These are phyloP conservation scores for Deinandra increscens DNA, from an alignment of 129 eudicot species.

Conservation along the genomic window DNA sequence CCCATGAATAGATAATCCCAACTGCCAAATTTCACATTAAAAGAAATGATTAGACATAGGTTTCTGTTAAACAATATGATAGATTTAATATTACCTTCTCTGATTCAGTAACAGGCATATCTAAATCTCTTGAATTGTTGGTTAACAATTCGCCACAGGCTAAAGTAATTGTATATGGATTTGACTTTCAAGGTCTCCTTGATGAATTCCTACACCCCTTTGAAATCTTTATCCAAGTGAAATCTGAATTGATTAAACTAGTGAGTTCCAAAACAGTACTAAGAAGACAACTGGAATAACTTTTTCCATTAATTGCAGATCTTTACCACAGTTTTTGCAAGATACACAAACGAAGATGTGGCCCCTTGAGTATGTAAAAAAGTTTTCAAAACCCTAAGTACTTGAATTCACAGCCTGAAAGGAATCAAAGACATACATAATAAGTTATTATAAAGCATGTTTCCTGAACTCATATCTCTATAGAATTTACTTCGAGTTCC, in stretches of 20 bases:
- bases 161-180: conserved; percentile 16
- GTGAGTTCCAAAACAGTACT: too few species aligned
- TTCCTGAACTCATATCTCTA: neutral
- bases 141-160: conserved; percentile 10
- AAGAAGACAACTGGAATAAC: too few species aligned
- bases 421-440: conserved; percentile 22
- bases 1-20: conserved; percentile 1
- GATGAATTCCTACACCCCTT: conserved; percentile 41
- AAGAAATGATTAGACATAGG: neutral
- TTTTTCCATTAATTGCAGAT: conserved; percentile 33
- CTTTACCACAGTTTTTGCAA: conserved; percentile 38
- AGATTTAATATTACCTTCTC: conserved; percentile 31
- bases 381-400: conserved; percentile 9
- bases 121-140: conserved; percentile 17
- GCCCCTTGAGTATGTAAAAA: conserved; percentile 21
- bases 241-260: conserved; percentile 32
- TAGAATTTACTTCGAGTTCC: neutral
- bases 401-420: conserved; percentile 25
- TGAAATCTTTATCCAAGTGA: too few species aligned
- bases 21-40: conserved; percentile 9
- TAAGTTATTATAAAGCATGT: neutral
- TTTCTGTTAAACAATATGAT: neutral
- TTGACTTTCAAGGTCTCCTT: conserved; percentile 34
- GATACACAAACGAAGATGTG: conserved; percentile 34
- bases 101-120: conserved; percentile 35